Base-by-base conservation (phyloP, 2,329 filamentous ascomycete species). In the Colletotrichum tamarilloi region DNA sequence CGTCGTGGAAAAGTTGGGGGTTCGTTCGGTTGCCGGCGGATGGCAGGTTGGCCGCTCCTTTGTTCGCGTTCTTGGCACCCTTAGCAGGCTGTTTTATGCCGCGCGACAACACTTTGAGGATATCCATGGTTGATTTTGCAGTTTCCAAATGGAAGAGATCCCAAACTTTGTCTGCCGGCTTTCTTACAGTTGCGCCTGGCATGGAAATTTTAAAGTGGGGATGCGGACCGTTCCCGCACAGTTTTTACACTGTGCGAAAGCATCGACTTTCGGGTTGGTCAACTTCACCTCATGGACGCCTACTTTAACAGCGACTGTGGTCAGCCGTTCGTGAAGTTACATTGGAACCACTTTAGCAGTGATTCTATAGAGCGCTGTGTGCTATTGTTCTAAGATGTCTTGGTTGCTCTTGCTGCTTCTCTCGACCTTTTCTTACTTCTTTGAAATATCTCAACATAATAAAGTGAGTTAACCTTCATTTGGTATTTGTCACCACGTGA, bases 91-190 rank as follows among this genome's bases (percentile, higher is more conserved):
- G 86, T 74, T 93, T 94, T 3, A 90, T 91, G 70, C 92, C 92
- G 63, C 93, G 88, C 46, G 93, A 94, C 72, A 95, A 85, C 38
- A 95, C 84, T 78, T 92, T 94, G 79, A 94, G 86, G 67, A 94
- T 91, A 82, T 95, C 92, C 92, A 94, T 94, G 68, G 62, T 77
- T 68, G 58, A n/a, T 30, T 22, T 38, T 72, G 72, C 49, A 67
- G 58, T 59, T 35, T n/a, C 0, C 4, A 57, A 58, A 19, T 22
- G 8, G 19, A 49, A n/a, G n/a, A 49, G 4, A 22, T 42, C 38
- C 38, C 30, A 35, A 6, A 6, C 16, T 3, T 3, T 19, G 53
- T 11, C 19, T 24, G n/a, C 32, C 9, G 22, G 22, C 59, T 58
- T 57, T 22, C 12, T 42, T 55, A 22, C 28, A n/a, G 64, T 35